These are phyloP conservation scores for Barnettozyma vustinii DNA, from an alignment of 805 yeast species.

Conservation along the genomic window DNA sequence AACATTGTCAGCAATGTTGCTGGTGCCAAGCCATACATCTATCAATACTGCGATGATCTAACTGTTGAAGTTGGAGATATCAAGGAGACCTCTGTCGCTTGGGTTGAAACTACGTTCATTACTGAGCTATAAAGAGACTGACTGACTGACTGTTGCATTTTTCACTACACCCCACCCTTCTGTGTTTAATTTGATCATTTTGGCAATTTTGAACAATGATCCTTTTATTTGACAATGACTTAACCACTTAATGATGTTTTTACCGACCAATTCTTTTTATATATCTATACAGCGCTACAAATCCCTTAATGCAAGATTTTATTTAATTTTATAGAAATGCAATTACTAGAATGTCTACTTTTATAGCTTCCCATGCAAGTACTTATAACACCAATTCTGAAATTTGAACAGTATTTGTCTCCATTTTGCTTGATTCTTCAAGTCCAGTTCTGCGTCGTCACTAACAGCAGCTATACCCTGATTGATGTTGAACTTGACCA, in stretches of 20 bases:
- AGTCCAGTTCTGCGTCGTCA: slow-evolving; percentile 31
- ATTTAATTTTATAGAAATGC: too few relatives aligned
- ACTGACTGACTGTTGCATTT: slow-evolving; percentile 1
- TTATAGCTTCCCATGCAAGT: slow-evolving; percentile 9
- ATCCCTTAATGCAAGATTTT: background rate
- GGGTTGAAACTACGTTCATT: slow-evolving; percentile 80
- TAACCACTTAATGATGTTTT: background rate
- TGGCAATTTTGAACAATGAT: background rate
- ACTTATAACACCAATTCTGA: slow-evolving; percentile 27
- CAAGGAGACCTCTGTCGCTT: slow-evolving; percentile 60
- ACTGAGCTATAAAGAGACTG: slow-evolving; percentile 25
- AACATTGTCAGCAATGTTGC: slow-evolving; percentile 90
- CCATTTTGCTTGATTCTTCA: slow-evolving; percentile 27
- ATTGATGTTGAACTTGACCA: slow-evolving; percentile 43
- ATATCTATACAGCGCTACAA: background rate
- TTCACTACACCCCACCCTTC: background rate
- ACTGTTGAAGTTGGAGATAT: slow-evolving; percentile 38
- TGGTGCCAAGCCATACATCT: slow-evolving; percentile 95
- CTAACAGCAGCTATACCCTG: slow-evolving; percentile 28
- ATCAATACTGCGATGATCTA: slow-evolving; percentile 75
- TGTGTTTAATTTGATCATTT: background rate
- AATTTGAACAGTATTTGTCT: slow-evolving; percentile 27
- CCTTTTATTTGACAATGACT: background rate
- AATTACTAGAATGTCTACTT: background rate
- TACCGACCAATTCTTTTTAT: background rate